Evolutionary conservation across 192 early-diverging fungal genomes (phyloP).

Genomic region (Umbelopsis sp.): DNA sequence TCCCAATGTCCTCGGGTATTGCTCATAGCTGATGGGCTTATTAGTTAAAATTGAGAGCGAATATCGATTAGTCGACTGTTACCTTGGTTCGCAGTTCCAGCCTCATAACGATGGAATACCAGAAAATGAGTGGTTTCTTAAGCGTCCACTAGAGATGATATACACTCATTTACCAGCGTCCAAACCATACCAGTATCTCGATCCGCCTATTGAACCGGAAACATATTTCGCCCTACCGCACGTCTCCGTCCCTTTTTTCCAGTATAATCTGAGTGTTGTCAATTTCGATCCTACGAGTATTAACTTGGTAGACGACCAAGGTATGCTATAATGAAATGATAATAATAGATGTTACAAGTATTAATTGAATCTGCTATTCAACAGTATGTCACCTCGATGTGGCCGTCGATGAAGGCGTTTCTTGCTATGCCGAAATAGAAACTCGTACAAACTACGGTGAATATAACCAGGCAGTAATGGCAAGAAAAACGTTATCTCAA

Average conservation of each 20-base stretch:
- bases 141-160: conserved; percentile 29
- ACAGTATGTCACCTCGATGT: conserved; percentile 20
- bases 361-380: neutral
- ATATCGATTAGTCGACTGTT: conserved; percentile 59
- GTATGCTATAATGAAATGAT: neutral
- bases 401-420: neutral
- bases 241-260: conserved; percentile 46
- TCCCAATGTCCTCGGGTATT: no score
- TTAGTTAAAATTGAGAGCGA: conserved; percentile 48
- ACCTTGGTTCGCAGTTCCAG: conserved; percentile 49
- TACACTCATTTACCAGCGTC: conserved; percentile 27
- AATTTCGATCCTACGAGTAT: conserved; percentile 29
- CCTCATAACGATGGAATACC: conserved; percentile 28
- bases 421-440: conserved; percentile 21
- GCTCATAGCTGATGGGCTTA: neutral
- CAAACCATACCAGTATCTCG: conserved; percentile 33
- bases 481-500: conserved; percentile 24
- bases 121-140: conserved; percentile 33
- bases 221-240: conserved; percentile 46
- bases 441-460: neutral
- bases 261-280: conserved; percentile 36
- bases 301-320: conserved; percentile 32
- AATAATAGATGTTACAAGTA: no score
- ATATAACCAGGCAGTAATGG: neutral
- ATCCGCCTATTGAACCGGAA: conserved; percentile 37